These are phyloP conservation scores for Xerocomus brunneocitrinus DNA, from an alignment of 768 basidiomycete genomes.

Conservation along the genomic window DNA sequence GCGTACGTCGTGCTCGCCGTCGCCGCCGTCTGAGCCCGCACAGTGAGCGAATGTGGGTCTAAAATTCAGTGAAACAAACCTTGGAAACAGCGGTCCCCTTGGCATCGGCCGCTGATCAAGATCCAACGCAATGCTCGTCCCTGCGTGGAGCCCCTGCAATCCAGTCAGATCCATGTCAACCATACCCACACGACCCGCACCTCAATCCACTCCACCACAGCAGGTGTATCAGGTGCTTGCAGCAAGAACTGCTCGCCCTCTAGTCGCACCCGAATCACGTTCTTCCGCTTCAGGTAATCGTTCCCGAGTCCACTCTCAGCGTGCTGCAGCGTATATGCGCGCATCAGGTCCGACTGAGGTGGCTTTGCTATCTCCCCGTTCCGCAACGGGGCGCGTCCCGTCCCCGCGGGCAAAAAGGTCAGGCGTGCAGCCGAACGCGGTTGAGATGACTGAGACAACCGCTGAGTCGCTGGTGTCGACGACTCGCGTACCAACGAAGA, in stretches of 20 bases:
- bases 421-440: slow-evolving; percentile 20
- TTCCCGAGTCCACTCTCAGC: slow-evolving; percentile 94
- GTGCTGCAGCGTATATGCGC: slow-evolving; percentile 76
- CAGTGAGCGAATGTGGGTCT: neutral
- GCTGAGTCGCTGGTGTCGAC: slow-evolving; percentile 11
- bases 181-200: slow-evolving; percentile 36
- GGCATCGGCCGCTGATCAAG: slow-evolving; percentile 92
- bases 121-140: slow-evolving; percentile 87
- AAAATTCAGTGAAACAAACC: slow-evolving; percentile 36
- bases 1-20: slow-evolving; percentile 21
- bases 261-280: slow-evolving; percentile 87
- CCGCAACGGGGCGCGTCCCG: slow-evolving; percentile 16
- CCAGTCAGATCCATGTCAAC: slow-evolving; percentile 4
- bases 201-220: slow-evolving; percentile 96
- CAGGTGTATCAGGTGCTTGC: slow-evolving; percentile 77
- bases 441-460: slow-evolving; percentile 8
- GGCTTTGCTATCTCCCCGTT: slow-evolving; percentile 37
- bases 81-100: slow-evolving; percentile 78
- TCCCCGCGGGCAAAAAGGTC: slow-evolving; percentile 19
- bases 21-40: slow-evolving; percentile 23
- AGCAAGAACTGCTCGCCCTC: slow-evolving; percentile 97
- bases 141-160: slow-evolving; percentile 80
- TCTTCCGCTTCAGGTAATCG: slow-evolving; percentile 89
- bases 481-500: slow-evolving; percentile 20
- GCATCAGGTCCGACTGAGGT: slow-evolving; percentile 51